These are phyloP conservation scores for Chenopodium berlandieri DNA, from an alignment of 148 eudicot species.

Conservation along the genomic window DNA sequence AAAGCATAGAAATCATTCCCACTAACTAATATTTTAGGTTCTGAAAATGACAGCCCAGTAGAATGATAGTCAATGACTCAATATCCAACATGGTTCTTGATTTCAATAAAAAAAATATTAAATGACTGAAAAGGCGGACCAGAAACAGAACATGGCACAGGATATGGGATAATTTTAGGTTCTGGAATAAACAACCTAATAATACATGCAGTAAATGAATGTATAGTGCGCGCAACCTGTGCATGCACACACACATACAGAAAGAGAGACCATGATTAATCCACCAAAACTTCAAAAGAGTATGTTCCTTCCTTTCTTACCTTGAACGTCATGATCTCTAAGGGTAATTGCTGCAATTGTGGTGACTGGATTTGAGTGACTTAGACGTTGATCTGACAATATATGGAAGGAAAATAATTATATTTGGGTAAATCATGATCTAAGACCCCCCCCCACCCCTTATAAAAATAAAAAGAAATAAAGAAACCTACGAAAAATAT, in stretches of 20 bases:
- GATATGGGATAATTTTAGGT: background rate
- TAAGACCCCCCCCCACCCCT: background rate
- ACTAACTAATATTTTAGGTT: slow-evolving; percentile 58
- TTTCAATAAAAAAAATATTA: background rate
- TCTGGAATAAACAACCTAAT: background rate
- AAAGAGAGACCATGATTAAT: background rate
- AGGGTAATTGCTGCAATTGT: slow-evolving; percentile 61
- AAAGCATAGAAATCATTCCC: slow-evolving; percentile 95
- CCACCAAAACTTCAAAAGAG: background rate
- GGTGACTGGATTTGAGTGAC: slow-evolving; percentile 54
- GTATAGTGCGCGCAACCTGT: background rate
- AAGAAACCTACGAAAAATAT: background rate
- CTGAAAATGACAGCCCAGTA: slow-evolving; percentile 35
- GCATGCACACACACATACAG: background rate
- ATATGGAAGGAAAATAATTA: slow-evolving; percentile 10
- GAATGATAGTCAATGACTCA: background rate
- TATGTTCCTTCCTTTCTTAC: slow-evolving; percentile 32
- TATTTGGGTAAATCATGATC: background rate
- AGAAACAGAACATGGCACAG: background rate
- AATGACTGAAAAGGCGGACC: background rate
- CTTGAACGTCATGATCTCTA: slow-evolving; percentile 34
- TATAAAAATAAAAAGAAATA: background rate
- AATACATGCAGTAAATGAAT: background rate
- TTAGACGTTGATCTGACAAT: slow-evolving; percentile 64
- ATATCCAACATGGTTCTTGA: background rate